Evolutionary conservation across 371 early-diverging fungal genomes (phyloP), one percentile per base, ranked within the genome.

Genomic region (Syncephalastrum racemosum): DNA sequence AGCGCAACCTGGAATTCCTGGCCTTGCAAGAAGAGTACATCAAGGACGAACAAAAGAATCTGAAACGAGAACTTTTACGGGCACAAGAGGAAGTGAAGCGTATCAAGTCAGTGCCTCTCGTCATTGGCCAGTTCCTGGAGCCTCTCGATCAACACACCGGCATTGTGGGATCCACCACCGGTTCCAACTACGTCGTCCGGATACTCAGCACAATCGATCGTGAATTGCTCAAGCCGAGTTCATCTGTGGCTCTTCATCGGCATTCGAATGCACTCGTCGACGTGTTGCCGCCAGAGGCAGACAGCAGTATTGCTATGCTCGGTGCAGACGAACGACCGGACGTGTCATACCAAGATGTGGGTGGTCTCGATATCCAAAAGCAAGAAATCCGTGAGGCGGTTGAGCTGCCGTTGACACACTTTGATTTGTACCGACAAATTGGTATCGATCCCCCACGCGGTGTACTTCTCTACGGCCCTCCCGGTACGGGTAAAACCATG

Each of bases 331-430:
- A 99, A 75, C 90, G 88, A 51, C 99, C 99, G 3, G 93, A 98
- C 63, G 99, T 99, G 42, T 75, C 93, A 39, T 99, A 99, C 73
- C 75, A 91, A 42, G 99, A 99, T 72, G 95, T 99, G 51, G 99
- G 99, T 73, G 99, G 99, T 45, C 80, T 99, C 59, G 99, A 99
- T 75, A 91, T 92, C 64, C 99, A 99, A 74, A 99, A 99, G 70
- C 99, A 99, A 79, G 99, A 99, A 74, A 99, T 99, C 61, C 89
- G 99, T 27, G 99, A 99, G 81, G 98, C 99, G 20, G 99, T 99
- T 3, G 99, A 99, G 77, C 79, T 99, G 58, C 99, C 99, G 2
- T 80, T 99, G 64, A 99, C 99, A 24, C 97, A 99, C 75, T 98
- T 98, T 73, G 99, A 99, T 75, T 80, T 99, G 44, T 99, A 98